phyloP scores from a whole-genome alignment of 2,329 filamentous ascomycete species.

The Hypoxylon sp. region DNA sequence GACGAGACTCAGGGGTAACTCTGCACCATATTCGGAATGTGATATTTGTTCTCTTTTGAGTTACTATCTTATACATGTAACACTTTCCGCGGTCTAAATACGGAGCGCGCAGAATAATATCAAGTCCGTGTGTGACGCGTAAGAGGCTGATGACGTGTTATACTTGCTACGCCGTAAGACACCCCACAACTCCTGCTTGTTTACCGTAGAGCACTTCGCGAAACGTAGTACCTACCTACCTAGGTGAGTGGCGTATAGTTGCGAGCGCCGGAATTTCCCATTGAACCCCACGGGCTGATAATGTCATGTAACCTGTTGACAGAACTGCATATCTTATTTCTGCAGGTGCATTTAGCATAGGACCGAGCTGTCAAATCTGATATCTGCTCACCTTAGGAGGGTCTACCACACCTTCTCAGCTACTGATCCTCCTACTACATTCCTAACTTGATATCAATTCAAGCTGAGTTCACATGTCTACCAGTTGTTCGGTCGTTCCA shows the following conservation, averaged over 20 bases:
- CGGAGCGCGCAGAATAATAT: neutral
- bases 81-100: neutral
- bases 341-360: slow-evolving; percentile 6
- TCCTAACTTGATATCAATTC: slow-evolving; percentile 23
- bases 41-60: slow-evolving; percentile 6
- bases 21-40: slow-evolving; percentile 27
- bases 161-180: slow-evolving; percentile 7
- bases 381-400: slow-evolving; percentile 6
- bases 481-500: slow-evolving; percentile 16
- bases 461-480: neutral
- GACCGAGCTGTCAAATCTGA: slow-evolving; percentile 3
- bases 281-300: slow-evolving; percentile 2
- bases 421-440: slow-evolving; percentile 22
- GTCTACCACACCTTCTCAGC: slow-evolving; percentile 16
- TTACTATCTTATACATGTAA: slow-evolving; percentile 5
- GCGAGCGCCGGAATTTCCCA: neutral
- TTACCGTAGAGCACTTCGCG: neutral
- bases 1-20: slow-evolving; percentile 15
- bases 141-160: slow-evolving; percentile 27
- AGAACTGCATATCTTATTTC: slow-evolving; percentile 5
- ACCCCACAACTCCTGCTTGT: neutral
- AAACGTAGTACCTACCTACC: neutral
- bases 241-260: neutral
- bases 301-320: slow-evolving; percentile 31
- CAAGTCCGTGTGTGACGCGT: slow-evolving; percentile 14